Percentiles rank a stretch among this genome's conserved stretches.
Conservation (phyloP, 2,329 filamentous ascomycete species). For the Talaromyces sp. region DNA sequence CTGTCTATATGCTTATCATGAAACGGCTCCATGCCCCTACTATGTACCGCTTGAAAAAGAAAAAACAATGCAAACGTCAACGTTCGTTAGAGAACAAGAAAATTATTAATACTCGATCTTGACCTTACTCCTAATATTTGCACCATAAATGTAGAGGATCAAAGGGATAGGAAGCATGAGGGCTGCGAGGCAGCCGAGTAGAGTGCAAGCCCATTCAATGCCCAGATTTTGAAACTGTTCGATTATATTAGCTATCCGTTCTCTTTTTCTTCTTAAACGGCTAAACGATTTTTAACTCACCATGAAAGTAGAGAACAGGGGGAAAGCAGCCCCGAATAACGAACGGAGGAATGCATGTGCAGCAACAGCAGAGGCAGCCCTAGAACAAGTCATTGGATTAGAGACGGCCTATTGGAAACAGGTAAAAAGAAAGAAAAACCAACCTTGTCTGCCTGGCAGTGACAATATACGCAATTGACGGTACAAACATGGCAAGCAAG, state of each 20-base stretch:
- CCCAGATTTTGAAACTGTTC: constrained; percentile 34
- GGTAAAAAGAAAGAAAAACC: neutral
- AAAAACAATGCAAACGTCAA: neutral
- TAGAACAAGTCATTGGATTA: constrained; percentile 59
- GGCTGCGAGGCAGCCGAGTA: constrained; percentile 35
- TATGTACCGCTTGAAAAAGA: neutral
- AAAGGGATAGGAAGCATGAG: constrained; percentile 37
- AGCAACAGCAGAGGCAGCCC: constrained; percentile 52
- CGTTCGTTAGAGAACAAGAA: neutral
- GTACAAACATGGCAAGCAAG: constrained; percentile 53
- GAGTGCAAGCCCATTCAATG: constrained; percentile 36
- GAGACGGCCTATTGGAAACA: constrained; percentile 47
- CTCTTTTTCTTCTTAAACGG: constrained; percentile 39
- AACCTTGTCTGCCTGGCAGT: constrained; percentile 7
- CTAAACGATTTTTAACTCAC: constrained; percentile 44
- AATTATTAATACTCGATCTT: constrained; percentile 6
- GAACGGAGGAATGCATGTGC: constrained; percentile 47
- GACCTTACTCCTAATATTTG: constrained; percentile 2
- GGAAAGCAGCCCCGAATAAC: constrained; percentile 28
- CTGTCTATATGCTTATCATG: neutral
- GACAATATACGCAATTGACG: constrained; percentile 22
- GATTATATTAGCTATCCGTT: constrained; percentile 48
- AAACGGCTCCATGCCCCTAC: neutral
- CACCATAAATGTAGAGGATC: constrained; percentile 27
- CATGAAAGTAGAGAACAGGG: constrained; percentile 30